Conservation (phyloP, 2,329 filamentous ascomycete genomes). For the Zymoseptoria crescenta region DNA sequence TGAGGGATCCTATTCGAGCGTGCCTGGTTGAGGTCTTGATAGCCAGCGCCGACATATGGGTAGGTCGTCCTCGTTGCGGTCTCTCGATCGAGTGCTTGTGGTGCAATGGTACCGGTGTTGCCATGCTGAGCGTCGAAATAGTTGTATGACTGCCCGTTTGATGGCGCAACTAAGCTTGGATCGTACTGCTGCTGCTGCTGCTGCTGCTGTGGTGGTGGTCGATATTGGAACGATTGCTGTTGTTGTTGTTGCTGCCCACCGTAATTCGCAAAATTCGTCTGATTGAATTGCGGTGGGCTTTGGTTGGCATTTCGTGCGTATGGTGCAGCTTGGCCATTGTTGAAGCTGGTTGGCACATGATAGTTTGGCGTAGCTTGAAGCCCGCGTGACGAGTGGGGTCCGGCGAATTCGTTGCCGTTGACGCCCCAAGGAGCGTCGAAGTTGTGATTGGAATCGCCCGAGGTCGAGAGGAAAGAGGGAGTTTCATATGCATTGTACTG, state of each 20-base stretch:
- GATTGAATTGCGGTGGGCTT: slow-evolving; percentile 22
- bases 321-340: slow-evolving; percentile 13
- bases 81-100: slow-evolving; percentile 24
- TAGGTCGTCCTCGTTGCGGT: slow-evolving; percentile 3
- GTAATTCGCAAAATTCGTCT: slow-evolving; percentile 19
- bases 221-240: slow-evolving; percentile 8
- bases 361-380: slow-evolving; percentile 17
- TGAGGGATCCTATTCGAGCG: slow-evolving; percentile 1
- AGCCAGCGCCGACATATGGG: slow-evolving; percentile 9
- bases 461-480: slow-evolving; percentile 22
- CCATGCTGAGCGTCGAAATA: slow-evolving; percentile 12
- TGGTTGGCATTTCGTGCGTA: slow-evolving; percentile 21
- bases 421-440: slow-evolving; percentile 26
- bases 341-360: slow-evolving; percentile 21
- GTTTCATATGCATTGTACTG: slow-evolving; percentile 27
- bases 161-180: slow-evolving; percentile 11
- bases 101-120: slow-evolving; percentile 23
- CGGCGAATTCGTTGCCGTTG: slow-evolving; percentile 22
- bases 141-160: slow-evolving; percentile 9
- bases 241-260: slow-evolving; percentile 8
- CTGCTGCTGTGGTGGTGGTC: neutral
- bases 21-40: slow-evolving; percentile 7
- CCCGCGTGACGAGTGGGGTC: slow-evolving; percentile 23
- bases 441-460: slow-evolving; percentile 19
- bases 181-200: slow-evolving; percentile 22